phyloP scores from a whole-genome alignment of 2,329 filamentous ascomycete genomes.

The Penicillium sp. region DNA sequence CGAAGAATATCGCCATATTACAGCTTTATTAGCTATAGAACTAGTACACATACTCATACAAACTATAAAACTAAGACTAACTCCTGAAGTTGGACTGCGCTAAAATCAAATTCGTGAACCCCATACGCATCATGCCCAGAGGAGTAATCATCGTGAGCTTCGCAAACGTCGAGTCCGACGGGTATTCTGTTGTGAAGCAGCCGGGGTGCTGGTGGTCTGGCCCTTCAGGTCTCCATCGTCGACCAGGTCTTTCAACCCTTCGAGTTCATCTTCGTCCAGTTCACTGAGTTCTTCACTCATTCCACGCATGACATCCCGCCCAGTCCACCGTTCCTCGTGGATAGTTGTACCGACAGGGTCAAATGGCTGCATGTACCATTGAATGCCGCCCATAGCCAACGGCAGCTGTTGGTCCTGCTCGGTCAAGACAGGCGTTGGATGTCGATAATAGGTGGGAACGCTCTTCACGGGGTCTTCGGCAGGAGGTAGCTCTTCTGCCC shows the following conservation, averaged over 20 bases:
- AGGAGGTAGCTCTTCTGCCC: constrained; percentile 12
- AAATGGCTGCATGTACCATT: constrained; percentile 84
- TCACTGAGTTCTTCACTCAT: constrained; percentile 89
- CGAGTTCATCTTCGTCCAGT: constrained; percentile 77
- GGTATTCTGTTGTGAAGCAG: constrained; percentile 15
- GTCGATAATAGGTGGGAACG: constrained; percentile 41
- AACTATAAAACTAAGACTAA: not conserved
- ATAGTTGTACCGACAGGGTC: constrained; percentile 77
- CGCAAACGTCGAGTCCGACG: constrained; percentile 23
- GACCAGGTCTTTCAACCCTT: constrained; percentile 60
- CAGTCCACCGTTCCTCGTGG: constrained; percentile 70
- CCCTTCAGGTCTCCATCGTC: constrained; percentile 45
- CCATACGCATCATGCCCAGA: constrained; percentile 16
- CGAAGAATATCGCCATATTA: not conserved
- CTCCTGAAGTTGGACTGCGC: not conserved
- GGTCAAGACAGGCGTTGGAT: constrained; percentile 46
- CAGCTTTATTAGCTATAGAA: not conserved
- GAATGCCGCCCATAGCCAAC: constrained; percentile 70
- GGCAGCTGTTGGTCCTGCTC: constrained; percentile 46
- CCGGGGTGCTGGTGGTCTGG: constrained; percentile 18
- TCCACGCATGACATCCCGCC: constrained; percentile 65
- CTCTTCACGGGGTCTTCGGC: constrained; percentile 18
- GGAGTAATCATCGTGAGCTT: constrained; percentile 5
- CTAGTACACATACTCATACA: not conserved
- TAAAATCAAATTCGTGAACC: constrained; percentile 12